Percentiles rank a stretch among this genome's conserved stretches.
These are phyloP conservation scores for Calonectria multiphialidica DNA, from an alignment of 2,329 filamentous ascomycete species.

Conservation along the genomic window DNA sequence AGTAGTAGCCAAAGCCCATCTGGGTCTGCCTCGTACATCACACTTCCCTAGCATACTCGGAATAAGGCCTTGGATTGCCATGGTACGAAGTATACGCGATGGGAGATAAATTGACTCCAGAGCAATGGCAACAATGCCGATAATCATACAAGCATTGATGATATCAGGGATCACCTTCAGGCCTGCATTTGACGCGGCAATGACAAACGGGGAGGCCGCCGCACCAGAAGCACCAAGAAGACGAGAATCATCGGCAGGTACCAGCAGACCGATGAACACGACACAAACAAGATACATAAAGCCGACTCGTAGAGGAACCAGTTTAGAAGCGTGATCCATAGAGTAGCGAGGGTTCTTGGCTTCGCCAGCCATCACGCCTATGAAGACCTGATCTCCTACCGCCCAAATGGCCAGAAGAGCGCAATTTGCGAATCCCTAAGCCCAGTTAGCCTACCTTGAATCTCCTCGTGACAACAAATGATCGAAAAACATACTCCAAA, in stretches of 20 bases:
- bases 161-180: conserved; percentile 26
- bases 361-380: conserved; percentile 38
- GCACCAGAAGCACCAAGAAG: conserved; percentile 31
- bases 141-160: conserved; percentile 36
- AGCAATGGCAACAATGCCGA: conserved; percentile 29
- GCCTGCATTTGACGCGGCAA: conserved; percentile 27
- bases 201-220: conserved; percentile 33
- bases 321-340: conserved; percentile 32
- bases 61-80: conserved; percentile 17
- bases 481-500: conserved; percentile 5
- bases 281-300: conserved; percentile 34
- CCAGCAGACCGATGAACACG: conserved; percentile 31
- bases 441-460: neutral
- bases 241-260: conserved; percentile 29
- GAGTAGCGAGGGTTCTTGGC: conserved; percentile 31
- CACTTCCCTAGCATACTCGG: conserved; percentile 15
- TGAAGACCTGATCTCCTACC: conserved; percentile 37
- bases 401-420: conserved; percentile 35
- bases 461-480: neutral
- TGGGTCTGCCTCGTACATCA: conserved; percentile 13
- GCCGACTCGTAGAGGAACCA: conserved; percentile 34
- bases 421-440: conserved; percentile 34
- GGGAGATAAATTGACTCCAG: conserved; percentile 16
- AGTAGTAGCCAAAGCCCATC: conserved; percentile 17
- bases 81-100: conserved; percentile 13